These are phyloP conservation scores for Nothophaeocryptopus gaeumannii DNA, from an alignment of 2,329 filamentous ascomycete genomes.

Conservation along the genomic window DNA sequence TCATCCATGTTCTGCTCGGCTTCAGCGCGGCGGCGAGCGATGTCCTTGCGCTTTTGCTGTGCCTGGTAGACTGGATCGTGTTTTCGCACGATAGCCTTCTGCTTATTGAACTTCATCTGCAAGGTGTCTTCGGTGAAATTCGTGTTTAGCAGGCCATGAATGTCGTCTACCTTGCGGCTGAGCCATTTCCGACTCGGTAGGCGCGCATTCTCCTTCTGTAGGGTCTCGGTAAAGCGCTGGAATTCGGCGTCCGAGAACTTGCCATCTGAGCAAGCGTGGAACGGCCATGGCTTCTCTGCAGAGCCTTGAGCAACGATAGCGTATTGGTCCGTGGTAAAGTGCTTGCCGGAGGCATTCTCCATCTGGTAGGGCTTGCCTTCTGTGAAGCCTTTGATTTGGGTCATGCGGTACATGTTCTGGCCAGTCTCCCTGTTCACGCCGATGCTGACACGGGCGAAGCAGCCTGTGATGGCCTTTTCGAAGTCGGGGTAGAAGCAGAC, in stretches of 20 bases:
- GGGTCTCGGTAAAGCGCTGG: constrained; percentile 73
- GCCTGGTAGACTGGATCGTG: constrained; percentile 54
- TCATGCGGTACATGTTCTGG: constrained; percentile 80
- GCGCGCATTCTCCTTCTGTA: constrained; percentile 67
- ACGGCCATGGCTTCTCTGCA: constrained; percentile 79
- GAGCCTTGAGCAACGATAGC: constrained; percentile 78
- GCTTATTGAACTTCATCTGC: constrained; percentile 70
- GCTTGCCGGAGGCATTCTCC: constrained; percentile 68
- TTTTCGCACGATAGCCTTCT: constrained; percentile 62
- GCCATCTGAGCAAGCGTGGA: constrained; percentile 84
- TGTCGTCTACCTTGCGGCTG: constrained; percentile 70
- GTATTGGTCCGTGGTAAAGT: constrained; percentile 83
- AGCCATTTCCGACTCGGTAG: constrained; percentile 72
- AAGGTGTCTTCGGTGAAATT: constrained; percentile 81
- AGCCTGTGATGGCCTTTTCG: constrained; percentile 74
- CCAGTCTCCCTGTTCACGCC: constrained; percentile 69
- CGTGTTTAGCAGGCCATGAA: constrained; percentile 75
- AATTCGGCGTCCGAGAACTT: constrained; percentile 77
- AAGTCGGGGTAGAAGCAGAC: constrained; percentile 94
- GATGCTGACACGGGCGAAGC: constrained; percentile 80
- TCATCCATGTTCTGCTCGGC: constrained; percentile 64
- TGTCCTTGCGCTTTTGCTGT: constrained; percentile 64
- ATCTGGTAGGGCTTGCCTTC: constrained; percentile 81
- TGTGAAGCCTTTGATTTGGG: constrained; percentile 78
- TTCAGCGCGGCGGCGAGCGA: constrained; percentile 64